Evolutionary conservation across 2,329 filamentous ascomycete species (phyloP).

Genomic region (Macrophomina phaseolina): DNA sequence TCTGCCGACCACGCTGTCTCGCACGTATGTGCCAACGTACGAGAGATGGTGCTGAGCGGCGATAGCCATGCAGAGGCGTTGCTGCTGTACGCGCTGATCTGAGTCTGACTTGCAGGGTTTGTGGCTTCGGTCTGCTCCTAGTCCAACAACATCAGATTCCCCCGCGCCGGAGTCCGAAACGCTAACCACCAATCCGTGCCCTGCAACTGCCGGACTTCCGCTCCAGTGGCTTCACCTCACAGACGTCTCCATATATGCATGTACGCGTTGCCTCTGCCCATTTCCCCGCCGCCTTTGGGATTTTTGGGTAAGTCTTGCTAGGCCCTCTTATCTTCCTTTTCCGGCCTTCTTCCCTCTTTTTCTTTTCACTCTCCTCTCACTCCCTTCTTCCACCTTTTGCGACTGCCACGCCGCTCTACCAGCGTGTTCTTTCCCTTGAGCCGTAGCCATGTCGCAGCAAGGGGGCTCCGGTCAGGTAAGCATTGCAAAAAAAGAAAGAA

Average conservation of each 20-base stretch:
- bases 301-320: neutral
- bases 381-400: neutral
- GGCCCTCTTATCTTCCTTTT: neutral
- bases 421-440: slow-evolving; percentile 4
- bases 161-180: slow-evolving; percentile 24
- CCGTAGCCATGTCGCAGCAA: slow-evolving; percentile 12
- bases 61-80: slow-evolving; percentile 17
- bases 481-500: neutral
- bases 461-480: slow-evolving; percentile 12
- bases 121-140: slow-evolving; percentile 8
- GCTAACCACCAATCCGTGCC: slow-evolving; percentile 15
- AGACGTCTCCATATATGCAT: slow-evolving; percentile 12
- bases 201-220: slow-evolving; percentile 12
- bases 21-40: neutral
- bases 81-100: slow-evolving; percentile 21
- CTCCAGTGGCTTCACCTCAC: neutral
- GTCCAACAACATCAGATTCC: slow-evolving; percentile 21
- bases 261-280: slow-evolving; percentile 11
- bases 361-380: neutral
- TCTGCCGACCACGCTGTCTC: neutral
- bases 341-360: neutral
- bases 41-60: neutral
- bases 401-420: neutral
- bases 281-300: neutral
- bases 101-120: slow-evolving; percentile 21